Evolutionary conservation across 495 filamentous ascomycete species (phyloP).

Genomic region (Trichoderma gamsii): DNA sequence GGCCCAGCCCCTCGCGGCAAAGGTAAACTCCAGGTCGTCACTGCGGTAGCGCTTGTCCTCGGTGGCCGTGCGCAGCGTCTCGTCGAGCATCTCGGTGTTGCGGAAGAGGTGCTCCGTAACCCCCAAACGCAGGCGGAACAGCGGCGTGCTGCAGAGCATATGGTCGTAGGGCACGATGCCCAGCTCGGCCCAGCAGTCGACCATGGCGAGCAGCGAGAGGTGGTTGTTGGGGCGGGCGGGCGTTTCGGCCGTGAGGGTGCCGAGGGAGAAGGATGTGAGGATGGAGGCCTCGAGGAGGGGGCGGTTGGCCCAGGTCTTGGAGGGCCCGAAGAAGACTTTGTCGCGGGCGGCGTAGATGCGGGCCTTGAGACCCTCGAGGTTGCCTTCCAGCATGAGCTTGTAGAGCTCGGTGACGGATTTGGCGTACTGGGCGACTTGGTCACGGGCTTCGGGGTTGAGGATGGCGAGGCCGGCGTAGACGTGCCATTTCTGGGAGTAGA

Average conservation of each 20-base stretch:
- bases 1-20: constrained; percentile 91
- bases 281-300: constrained; percentile 74
- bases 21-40: constrained; percentile 95
- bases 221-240: constrained; percentile 73
- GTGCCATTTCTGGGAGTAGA: constrained; percentile 98
- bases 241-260: constrained; percentile 37
- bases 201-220: constrained; percentile 90
- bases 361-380: constrained; percentile 68
- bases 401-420: constrained; percentile 88
- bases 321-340: constrained; percentile 72
- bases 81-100: constrained; percentile 74
- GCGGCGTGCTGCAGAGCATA: constrained; percentile 97
- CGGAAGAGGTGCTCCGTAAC: constrained; percentile 97
- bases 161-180: constrained; percentile 96
- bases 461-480: constrained; percentile 97
- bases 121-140: constrained; percentile 96
- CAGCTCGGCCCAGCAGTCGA: constrained; percentile 93
- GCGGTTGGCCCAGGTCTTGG: constrained; percentile 42
- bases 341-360: constrained; percentile 72
- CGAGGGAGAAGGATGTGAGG: constrained; percentile 77
- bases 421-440: constrained; percentile 92
- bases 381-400: constrained; percentile 88
- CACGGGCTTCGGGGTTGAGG: constrained; percentile 82
- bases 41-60: constrained; percentile 80
- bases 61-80: constrained; percentile 76